Base-by-base conservation (phyloP, 73 alveolate species). In the Paramecium primaurelia region DNA sequence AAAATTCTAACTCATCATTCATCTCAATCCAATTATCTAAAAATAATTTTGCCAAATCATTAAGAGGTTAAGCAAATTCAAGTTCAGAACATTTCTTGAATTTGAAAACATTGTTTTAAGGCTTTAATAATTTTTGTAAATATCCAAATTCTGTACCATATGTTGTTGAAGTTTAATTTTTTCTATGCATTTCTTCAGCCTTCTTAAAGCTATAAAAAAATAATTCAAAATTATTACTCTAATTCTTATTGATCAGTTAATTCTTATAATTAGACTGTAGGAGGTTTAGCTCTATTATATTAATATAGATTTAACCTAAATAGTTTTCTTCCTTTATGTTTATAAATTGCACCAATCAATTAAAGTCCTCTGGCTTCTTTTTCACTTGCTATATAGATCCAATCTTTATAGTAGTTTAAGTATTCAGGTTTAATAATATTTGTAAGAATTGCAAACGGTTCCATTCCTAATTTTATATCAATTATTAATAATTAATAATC, bases 111-210 rank as follows among this genome's bases (percentile, higher is more conserved):
- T 87, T 87, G 16, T 87, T 64, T 49, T 73, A 42, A 1, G 93
- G 93, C 73, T 87, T 87, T 7, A 87, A 36, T 59, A 64, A 77
- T 32, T 87, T 87, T 54, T 87, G 30, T 22, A 87, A 38, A 87
- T 87, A 87, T 26, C 93, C 93, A 40, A 87, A 87, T 64, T 87
- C 93, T 20, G 84, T 34, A 8, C 88, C 69, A 64, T 87, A 87
- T 38, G 88, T 87, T 18, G 88, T 87, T 16, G 93, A 59, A 30
- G 86, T 87, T 44, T 87, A 38, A 37, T 77, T 87, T 54, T 87
- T 87, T 60, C 93, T 59, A 59, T 87, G 86, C 93, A 87, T 87
- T 38, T 87, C 93, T 60, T 87, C 93, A 36, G 93, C 93, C 20
- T 87, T 87, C 49, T 87, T 49, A 58, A 60, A 87, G 42, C 93